Evolutionary conservation across 805 yeast genomes (phyloP).

Genomic region (Kuraishia ogatae): DNA sequence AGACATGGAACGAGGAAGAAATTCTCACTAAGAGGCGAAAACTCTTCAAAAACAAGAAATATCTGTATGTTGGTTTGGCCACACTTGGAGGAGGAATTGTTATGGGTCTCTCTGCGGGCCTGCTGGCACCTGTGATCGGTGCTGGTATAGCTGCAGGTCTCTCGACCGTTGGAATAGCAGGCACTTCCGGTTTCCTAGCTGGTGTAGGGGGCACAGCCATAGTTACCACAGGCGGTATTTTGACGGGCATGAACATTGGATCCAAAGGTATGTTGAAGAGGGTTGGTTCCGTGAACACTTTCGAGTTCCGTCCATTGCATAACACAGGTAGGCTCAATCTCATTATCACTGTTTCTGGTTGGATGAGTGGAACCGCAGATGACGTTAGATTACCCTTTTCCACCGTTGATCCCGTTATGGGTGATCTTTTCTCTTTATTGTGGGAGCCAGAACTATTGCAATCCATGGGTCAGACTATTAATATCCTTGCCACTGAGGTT

Average conservation of each 20-base stretch:
- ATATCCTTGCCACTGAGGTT: constrained; percentile 88
- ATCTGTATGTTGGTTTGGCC: constrained; percentile 88
- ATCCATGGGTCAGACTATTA: constrained; percentile 93
- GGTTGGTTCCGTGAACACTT: constrained; percentile 87
- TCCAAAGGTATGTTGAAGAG: constrained; percentile 76
- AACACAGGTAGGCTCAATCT: constrained; percentile 83
- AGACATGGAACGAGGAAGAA: constrained; percentile 64
- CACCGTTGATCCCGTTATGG: constrained; percentile 96
- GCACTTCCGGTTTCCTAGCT: constrained; percentile 88
- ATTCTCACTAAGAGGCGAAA: constrained; percentile 67
- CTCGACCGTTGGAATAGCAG: constrained; percentile 88
- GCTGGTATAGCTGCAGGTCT: constrained; percentile 98
- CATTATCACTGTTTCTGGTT: constrained; percentile 86
- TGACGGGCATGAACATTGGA: constrained; percentile 88
- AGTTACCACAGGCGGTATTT: constrained; percentile 86
- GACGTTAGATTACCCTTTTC: constrained; percentile 95
- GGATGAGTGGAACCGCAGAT: constrained; percentile 95
- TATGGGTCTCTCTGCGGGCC: constrained; percentile 90
- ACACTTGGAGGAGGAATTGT: constrained; percentile 94
- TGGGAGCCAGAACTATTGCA: constrained; percentile 99
- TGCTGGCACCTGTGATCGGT: constrained; percentile 95
- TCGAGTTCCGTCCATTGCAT: constrained; percentile 88
- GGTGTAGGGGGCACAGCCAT: constrained; percentile 96
- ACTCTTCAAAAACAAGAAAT: constrained; percentile 52
- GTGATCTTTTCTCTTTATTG: constrained; percentile 81